These are phyloP conservation scores for Wickerhamomyces bisporus DNA, from an alignment of 805 yeast genomes.

Conservation along the genomic window DNA sequence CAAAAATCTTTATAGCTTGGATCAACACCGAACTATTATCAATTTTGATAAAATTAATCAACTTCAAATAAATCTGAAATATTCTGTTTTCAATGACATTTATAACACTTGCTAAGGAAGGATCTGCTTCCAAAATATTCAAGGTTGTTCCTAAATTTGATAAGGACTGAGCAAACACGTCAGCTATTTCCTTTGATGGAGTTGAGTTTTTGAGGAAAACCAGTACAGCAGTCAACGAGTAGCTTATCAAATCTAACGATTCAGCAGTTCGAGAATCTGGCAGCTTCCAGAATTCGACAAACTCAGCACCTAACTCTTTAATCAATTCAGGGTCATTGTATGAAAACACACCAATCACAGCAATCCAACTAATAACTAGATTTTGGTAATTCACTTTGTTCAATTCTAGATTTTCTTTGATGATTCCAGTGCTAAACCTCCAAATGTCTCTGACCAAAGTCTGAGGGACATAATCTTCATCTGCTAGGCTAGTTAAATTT, in stretches of 20 bases:
- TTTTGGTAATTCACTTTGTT: slow-evolving; percentile 30
- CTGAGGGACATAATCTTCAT: slow-evolving; percentile 39
- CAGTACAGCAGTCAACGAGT: slow-evolving; percentile 52
- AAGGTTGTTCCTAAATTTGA: slow-evolving; percentile 9
- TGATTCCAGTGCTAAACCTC: slow-evolving; percentile 32
- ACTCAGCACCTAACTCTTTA: slow-evolving; percentile 50
- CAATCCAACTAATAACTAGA: slow-evolving; percentile 51
- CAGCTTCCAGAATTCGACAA: slow-evolving; percentile 48
- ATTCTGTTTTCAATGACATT: slow-evolving; percentile 38
- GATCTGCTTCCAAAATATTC: slow-evolving; percentile 6
- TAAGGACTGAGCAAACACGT: slow-evolving; percentile 38
- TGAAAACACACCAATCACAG: slow-evolving; percentile 59
- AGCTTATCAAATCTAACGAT: slow-evolving; percentile 48
- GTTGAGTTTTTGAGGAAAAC: slow-evolving; percentile 41
- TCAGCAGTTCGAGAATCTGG: slow-evolving; percentile 33
- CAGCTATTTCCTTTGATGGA: slow-evolving; percentile 39
- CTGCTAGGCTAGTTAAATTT: slow-evolving; percentile 28
- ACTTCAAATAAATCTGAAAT: slow-evolving; percentile 38
- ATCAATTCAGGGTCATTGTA: slow-evolving; percentile 49
- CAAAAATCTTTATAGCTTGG: slow-evolving; percentile 35
- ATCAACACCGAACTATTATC: slow-evolving; percentile 28
- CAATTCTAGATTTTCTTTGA: slow-evolving; percentile 31
- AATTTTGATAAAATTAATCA: slow-evolving; percentile 19
- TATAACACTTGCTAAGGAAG: slow-evolving; percentile 1
- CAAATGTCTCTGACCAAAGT: slow-evolving; percentile 40